These are phyloP conservation scores for Paracamarosporium sp. DNA, from an alignment of 2,329 filamentous ascomycete genomes.

Conservation along the genomic window DNA sequence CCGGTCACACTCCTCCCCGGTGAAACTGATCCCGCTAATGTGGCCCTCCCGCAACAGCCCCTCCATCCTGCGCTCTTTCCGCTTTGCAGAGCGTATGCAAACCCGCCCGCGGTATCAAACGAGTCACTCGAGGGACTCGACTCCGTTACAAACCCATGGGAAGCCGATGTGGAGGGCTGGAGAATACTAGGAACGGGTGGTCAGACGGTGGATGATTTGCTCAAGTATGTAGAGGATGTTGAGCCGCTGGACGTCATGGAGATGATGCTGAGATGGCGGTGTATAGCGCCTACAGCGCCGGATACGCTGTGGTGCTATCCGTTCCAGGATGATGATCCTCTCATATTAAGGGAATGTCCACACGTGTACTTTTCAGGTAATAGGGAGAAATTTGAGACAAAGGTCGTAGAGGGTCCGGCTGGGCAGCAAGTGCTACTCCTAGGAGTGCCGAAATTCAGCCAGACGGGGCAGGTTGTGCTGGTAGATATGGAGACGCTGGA, in stretches of 20 bases:
- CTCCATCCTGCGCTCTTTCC: slow-evolving; percentile 94
- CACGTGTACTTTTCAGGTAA: slow-evolving; percentile 92
- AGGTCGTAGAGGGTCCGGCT: slow-evolving; percentile 67
- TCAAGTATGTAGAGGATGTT: slow-evolving; percentile 84
- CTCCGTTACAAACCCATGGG: slow-evolving; percentile 90
- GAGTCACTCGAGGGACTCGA: slow-evolving; percentile 76
- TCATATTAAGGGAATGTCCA: slow-evolving; percentile 83
- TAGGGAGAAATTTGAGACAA: slow-evolving; percentile 79
- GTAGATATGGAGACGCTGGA: slow-evolving; percentile 87
- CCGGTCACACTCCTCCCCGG: slow-evolving; percentile 91
- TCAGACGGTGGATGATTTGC: slow-evolving; percentile 92
- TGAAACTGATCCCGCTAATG: slow-evolving; percentile 83
- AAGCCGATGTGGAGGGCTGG: slow-evolving; percentile 90
- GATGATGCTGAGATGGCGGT: slow-evolving; percentile 89
- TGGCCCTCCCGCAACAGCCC: slow-evolving; percentile 88
- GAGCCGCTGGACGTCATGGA: slow-evolving; percentile 90
- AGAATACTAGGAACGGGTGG: slow-evolving; percentile 84
- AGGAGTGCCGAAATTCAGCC: slow-evolving; percentile 81
- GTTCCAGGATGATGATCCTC: slow-evolving; percentile 91
- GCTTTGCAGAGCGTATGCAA: slow-evolving; percentile 71
- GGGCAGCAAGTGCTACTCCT: slow-evolving; percentile 78
- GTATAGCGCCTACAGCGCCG: slow-evolving; percentile 89
- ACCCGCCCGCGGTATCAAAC: slow-evolving; percentile 50
- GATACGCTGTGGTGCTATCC: slow-evolving; percentile 98
- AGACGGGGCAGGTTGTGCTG: slow-evolving; percentile 80